Conservation (phyloP, 371 early-diverging fungal genomes). For the Gilbertella persicaria region DNA sequence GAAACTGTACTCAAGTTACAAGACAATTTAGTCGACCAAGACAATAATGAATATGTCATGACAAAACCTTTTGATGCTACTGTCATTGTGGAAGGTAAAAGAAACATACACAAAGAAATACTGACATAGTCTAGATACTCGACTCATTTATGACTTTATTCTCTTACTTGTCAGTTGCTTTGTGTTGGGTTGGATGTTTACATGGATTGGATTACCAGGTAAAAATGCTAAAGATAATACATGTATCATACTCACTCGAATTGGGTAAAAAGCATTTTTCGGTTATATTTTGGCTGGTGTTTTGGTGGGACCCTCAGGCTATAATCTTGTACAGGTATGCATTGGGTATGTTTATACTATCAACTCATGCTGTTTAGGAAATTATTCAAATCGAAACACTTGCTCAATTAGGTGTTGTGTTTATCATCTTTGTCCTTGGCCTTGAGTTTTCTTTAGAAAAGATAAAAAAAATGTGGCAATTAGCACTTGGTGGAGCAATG, state of each 20-base stretch:
- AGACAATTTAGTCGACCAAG: conserved; percentile 50
- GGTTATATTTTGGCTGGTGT: conserved; percentile 66
- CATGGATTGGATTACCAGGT: conserved; percentile 50
- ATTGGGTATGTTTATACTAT: not conserved
- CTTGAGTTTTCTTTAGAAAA: conserved; percentile 62
- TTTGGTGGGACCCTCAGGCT: conserved; percentile 53
- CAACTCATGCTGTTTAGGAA: conserved; percentile 31
- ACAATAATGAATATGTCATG: conserved; percentile 59
- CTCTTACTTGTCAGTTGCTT: conserved; percentile 51
- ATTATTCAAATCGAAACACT: conserved; percentile 59
- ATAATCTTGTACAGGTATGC: conserved; percentile 52
- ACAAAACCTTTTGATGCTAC: conserved; percentile 56
- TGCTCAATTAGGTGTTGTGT: conserved; percentile 60
- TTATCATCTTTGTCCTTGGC: conserved; percentile 63
- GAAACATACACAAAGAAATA: too few species aligned
- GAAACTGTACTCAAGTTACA: conserved; percentile 50
- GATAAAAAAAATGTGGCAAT: conserved; percentile 54
- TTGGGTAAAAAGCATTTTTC: conserved; percentile 47
- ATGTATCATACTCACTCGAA: not conserved
- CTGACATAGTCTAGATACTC: conserved; percentile 51
- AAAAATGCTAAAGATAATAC: conserved; percentile 15
- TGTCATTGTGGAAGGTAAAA: conserved; percentile 55
- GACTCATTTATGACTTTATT: conserved; percentile 59
- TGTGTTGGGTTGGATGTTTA: conserved; percentile 46
- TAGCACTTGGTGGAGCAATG: conserved; percentile 53